Conservation (phyloP, 768 basidiomycete species). For the Amanita molliuscula region DNA sequence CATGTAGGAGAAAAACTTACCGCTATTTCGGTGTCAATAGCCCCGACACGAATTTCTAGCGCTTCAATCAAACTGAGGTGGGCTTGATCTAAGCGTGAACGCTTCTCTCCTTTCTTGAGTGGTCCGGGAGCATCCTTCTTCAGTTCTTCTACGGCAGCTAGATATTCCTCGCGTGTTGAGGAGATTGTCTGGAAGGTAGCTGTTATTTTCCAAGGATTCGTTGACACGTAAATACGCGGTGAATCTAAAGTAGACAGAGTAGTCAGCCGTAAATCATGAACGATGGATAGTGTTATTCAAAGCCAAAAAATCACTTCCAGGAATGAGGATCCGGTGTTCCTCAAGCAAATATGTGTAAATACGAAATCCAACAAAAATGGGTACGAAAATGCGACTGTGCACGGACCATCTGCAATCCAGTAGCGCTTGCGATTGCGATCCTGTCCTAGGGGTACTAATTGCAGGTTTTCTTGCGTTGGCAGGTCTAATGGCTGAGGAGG, state of each 20-base stretch:
- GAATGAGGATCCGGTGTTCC: conserved; percentile 31
- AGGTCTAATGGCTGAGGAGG: conserved; percentile 52
- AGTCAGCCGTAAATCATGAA: conserved; percentile 17
- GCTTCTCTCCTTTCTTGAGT: conserved; percentile 36
- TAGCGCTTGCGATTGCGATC: conserved; percentile 69
- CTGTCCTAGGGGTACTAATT: conserved; percentile 66
- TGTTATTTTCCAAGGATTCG: conserved; percentile 85
- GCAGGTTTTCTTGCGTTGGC: conserved; percentile 54
- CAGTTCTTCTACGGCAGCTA: conserved; percentile 50
- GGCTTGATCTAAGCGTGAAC: conserved; percentile 43
- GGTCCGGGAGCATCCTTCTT: conserved; percentile 38
- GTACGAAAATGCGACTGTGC: conserved; percentile 25
- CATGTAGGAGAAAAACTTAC: conserved; percentile 36
- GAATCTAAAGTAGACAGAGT: conserved; percentile 48
- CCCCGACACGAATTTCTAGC: conserved; percentile 54
- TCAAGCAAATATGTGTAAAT: conserved; percentile 70
- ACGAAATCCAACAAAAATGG: conserved; percentile 21
- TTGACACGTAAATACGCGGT: conserved; percentile 73
- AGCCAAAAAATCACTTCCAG: conserved; percentile 31
- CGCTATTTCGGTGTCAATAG: conserved; percentile 58
- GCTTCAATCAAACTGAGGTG: conserved; percentile 53
- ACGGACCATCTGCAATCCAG: conserved; percentile 88
- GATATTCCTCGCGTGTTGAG: conserved; percentile 66
- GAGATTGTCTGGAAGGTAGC: conserved; percentile 66
- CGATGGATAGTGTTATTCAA: conserved; percentile 16